These are phyloP conservation scores for Mycotypha africana DNA, from an alignment of 371 early-diverging fungal species.

Conservation along the genomic window DNA sequence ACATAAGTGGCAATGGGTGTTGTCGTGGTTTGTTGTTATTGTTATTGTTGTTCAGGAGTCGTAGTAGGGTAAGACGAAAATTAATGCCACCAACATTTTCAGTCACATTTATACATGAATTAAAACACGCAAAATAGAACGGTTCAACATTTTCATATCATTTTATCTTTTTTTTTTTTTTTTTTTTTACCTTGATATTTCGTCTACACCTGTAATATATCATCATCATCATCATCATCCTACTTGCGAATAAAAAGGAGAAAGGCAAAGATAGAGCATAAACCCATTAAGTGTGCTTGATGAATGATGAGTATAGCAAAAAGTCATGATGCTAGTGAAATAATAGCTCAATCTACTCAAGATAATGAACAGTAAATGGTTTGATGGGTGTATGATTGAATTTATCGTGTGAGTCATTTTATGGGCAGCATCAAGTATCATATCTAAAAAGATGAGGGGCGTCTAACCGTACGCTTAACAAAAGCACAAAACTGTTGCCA, in stretches of 20 bases:
- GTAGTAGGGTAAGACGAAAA: constrained; percentile 23
- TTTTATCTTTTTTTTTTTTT: not conserved
- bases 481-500: too few relatives aligned
- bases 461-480: too few relatives aligned
- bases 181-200: constrained; percentile 16
- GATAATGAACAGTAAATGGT: too few relatives aligned
- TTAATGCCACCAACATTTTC: constrained; percentile 46
- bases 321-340: too few relatives aligned
- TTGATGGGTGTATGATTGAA: too few relatives aligned
- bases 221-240: constrained; percentile 11
- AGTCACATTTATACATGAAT: constrained; percentile 43
- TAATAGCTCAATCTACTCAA: too few relatives aligned
- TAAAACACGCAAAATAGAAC: constrained; percentile 29
- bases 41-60: constrained; percentile 21
- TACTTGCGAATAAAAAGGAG: constrained; percentile 19
- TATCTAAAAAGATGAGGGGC: too few relatives aligned
- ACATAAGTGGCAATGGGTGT: constrained; percentile 30
- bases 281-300: too few relatives aligned
- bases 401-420: too few relatives aligned
- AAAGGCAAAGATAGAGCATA: too few relatives aligned
- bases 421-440: too few relatives aligned
- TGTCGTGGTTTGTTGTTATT: constrained; percentile 11
- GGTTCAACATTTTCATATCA: not conserved
- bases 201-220: constrained; percentile 21
- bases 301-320: too few relatives aligned